Evolutionary conservation across 352 stramenopile species (phyloP), one percentile per base, ranked within the genome.

Genomic region (Phytopythium ostracodes): DNA sequence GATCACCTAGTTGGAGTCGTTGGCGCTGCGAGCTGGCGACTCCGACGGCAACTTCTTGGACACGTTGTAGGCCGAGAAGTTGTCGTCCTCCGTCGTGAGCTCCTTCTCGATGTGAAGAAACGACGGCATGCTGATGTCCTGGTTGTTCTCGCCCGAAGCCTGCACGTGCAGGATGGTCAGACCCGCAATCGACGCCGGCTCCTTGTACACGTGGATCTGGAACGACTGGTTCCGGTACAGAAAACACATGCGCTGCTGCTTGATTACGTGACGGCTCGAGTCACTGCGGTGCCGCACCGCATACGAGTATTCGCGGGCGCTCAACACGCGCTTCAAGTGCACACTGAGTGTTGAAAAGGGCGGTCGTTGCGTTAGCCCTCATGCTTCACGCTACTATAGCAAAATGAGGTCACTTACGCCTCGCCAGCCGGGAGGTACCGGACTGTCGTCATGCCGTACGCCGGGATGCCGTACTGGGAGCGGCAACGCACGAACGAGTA

Each of bases 191-290:
- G 75, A 63, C 7, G 66, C 65, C 27, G 85, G 85, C 58, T 92
- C 85, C 64, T 94, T 94, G 75, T 94, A 94, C 31, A 91, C 71
- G 66, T 94, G 85, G 46, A 94, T 87, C 67, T 94, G 84, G 68
- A 92, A 91, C 43, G 85, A 94, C 67, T 92, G 85, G 67, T 92
- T 92, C 65, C 89, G 71, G 71, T 92, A 91, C 52, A 94, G 54
- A 40, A 94, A 94, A 65, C 85, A 94, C 66, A 92, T 91, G 49
- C 85, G 85, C 65, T 92, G 83, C 72, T 94, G 85, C 75, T 94
- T 94, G 70, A 94, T 92, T 64, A 92, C 80, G 49, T 89, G 71
- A 42, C 85, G 81, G 40, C 56, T 78, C 27, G 72, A 79, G 60
- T 92, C 85, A 43, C 55, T 74, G 46, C 85, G 85, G 73, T 92